Percentiles rank a stretch among this genome's conserved stretches.
Evolutionary conservation across 1,284 basidiomycete genomes (phyloP).

Genomic region (Austroboletus sp.): DNA sequence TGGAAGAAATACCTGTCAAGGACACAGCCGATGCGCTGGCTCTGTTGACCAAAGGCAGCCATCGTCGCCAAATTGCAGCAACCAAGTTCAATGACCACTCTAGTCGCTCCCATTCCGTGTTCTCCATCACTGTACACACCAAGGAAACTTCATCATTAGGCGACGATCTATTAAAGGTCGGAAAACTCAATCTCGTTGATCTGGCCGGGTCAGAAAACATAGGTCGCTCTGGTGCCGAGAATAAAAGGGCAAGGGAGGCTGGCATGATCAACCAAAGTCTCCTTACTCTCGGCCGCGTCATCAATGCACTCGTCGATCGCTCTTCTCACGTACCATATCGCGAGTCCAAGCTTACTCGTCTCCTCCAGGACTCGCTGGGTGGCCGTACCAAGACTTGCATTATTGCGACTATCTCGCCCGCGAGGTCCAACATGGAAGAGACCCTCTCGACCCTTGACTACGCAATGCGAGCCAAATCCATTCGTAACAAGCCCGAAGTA

Average conservation of each 20-base stretch:
- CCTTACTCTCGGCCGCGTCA: conserved; percentile 91
- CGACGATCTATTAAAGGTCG: conserved; percentile 87
- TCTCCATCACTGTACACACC: conserved; percentile 89
- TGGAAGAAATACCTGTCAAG: conserved; percentile 86
- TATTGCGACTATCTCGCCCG: conserved; percentile 91
- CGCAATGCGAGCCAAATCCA: conserved; percentile 91
- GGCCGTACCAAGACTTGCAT: conserved; percentile 97
- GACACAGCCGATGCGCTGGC: conserved; percentile 80
- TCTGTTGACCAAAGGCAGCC: conserved; percentile 82
- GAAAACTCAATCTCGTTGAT: conserved; percentile 96
- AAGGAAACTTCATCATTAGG: conserved; percentile 76
- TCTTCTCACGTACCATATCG: conserved; percentile 91
- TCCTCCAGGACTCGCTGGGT: conserved; percentile 98
- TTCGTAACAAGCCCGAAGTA: conserved; percentile 91
- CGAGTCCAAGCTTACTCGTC: conserved; percentile 90
- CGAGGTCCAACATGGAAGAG: conserved; percentile 90
- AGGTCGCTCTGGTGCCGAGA: conserved; percentile 90
- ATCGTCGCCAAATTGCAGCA: conserved; percentile 88
- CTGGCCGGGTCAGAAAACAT: conserved; percentile 97
- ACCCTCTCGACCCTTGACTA: conserved; percentile 98
- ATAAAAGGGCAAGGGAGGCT: conserved; percentile 91
- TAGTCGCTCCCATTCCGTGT: conserved; percentile 96
- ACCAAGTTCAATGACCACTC: conserved; percentile 99
- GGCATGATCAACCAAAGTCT: conserved; percentile 99
- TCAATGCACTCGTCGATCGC: conserved; percentile 92